Evolutionary conservation across 2,329 filamentous ascomycete species (phyloP).

Genomic region (Cercospora beticola): DNA sequence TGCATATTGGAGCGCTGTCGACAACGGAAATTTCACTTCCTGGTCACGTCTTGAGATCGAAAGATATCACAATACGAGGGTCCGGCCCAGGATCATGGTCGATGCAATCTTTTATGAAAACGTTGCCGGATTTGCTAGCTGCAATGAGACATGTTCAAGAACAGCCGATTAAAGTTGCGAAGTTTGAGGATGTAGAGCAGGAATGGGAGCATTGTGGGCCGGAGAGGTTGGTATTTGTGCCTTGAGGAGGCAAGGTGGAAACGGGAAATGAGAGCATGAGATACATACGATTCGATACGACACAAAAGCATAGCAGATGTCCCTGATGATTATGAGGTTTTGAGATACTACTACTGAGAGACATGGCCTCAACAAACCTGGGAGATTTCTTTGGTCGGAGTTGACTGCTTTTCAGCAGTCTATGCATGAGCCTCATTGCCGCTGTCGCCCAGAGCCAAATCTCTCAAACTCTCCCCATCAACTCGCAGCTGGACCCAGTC

Average conservation of each 20-base stretch:
- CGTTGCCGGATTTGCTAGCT: slow-evolving; percentile 29
- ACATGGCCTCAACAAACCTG: no score
- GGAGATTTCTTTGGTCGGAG: no score
- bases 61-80: slow-evolving; percentile 47
- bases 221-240: slow-evolving; percentile 30
- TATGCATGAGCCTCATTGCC: neutral
- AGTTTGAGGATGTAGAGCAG: slow-evolving; percentile 30
- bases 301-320: neutral
- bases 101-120: slow-evolving; percentile 25
- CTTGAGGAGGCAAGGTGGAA: slow-evolving; percentile 9
- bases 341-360: neutral
- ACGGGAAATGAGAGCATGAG: neutral
- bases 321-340: neutral
- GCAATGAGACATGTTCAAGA: slow-evolving; percentile 23
- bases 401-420: no score
- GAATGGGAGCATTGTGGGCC: slow-evolving; percentile 28
- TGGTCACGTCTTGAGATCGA: slow-evolving; percentile 48
- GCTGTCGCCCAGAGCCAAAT: slow-evolving; percentile 47
- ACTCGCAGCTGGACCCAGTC: slow-evolving; percentile 77
- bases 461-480: slow-evolving; percentile 64
- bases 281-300: neutral
- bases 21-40: slow-evolving; percentile 43
- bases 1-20: slow-evolving; percentile 53
- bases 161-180: slow-evolving; percentile 28
- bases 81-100: slow-evolving; percentile 33